Evolutionary conservation across 208 protist species (phyloP), one percentile per base, ranked within the genome.

Genomic region (Leishmania lainsoni): DNA sequence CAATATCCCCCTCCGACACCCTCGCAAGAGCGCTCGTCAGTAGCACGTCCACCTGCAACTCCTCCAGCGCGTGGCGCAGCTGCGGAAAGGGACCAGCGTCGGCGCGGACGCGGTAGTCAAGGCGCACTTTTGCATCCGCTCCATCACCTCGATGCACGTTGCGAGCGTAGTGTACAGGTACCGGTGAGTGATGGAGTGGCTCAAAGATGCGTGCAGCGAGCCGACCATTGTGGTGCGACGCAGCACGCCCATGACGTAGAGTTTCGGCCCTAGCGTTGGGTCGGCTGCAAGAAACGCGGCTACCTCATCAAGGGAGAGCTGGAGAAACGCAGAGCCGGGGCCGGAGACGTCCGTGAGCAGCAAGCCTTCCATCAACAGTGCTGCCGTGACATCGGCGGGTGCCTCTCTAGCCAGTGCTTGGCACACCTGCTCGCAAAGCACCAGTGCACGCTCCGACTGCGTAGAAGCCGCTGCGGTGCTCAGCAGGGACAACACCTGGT

Each of bases 211-310:
- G 66, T 77, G 72, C 61, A 88, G 26, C 4, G 72, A 76, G 48
- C 78, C 77, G 48, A 75, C 78, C 48, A 74, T 71, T 14, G 68
- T 85, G 35, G 79, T 73, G n/a, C 87, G 87, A 51, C 91, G 89
- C 16, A 94, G 84, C 26, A 94, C 70, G n/a, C 91, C 91, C 16
- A 89, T 81, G 8, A 77, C 81, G 79, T 94, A 94, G 58, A 94
- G 79, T 74, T 86, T 85, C 65, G 89, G 70, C 9, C 79, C 88
- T 56, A 89, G 49, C 20, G 59, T 58, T 39, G 81, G 79, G 1
- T 79, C 79, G 20, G 75, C 81, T 9, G 76, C 51, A 6, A 89
- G 10, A 26, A 72, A 81, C 10, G 81, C 63, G 0, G 63, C 75
- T 5, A 87, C 48, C 52, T 90, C 85, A 0, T 83, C 63, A 29